phyloP scores from a whole-genome alignment of 2,329 filamentous ascomycete species.

The Myriosclerotinia scirpicola region DNA sequence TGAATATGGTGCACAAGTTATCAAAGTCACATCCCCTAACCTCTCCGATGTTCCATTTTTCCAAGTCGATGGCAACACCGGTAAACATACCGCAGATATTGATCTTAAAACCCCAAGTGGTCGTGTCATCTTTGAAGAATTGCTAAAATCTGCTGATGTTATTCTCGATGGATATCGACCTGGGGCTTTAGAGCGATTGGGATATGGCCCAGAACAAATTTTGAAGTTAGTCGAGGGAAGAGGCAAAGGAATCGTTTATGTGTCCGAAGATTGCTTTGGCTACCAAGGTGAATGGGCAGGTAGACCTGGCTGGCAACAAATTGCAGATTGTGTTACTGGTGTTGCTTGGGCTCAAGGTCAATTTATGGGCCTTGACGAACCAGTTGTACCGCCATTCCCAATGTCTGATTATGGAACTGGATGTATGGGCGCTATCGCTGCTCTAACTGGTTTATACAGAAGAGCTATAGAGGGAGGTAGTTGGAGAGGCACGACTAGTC shows the following conservation, averaged over 20 bases:
- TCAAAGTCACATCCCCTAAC: conserved; percentile 67
- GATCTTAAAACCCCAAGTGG: conserved; percentile 59
- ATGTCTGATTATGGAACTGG: conserved; percentile 70
- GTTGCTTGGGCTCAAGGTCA: conserved; percentile 50
- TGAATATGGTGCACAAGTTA: conserved; percentile 73
- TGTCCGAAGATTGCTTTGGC: conserved; percentile 72
- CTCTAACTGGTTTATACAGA: conserved; percentile 61
- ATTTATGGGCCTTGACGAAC: conserved; percentile 61
- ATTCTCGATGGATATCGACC: conserved; percentile 70
- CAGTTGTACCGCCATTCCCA: conserved; percentile 64
- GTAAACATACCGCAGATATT: conserved; percentile 65
- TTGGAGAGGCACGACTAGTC: conserved; percentile 62
- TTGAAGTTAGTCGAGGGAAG: conserved; percentile 53
- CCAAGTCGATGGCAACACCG: conserved; percentile 70
- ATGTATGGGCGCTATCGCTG: conserved; percentile 68
- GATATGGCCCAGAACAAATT: conserved; percentile 60
- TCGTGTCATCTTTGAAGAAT: conserved; percentile 54
- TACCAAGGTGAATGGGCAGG: conserved; percentile 61
- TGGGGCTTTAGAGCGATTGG: conserved; percentile 61
- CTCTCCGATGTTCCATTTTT: conserved; percentile 72
- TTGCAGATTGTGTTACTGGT: conserved; percentile 53
- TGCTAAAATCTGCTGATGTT: conserved; percentile 63
- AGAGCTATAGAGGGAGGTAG: conserved; percentile 64
- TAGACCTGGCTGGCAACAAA: conserved; percentile 70
- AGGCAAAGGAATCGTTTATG: conserved; percentile 64